Base-by-base conservation (phyloP, 148 eudicot species). In the Suaeda aralocaspica region DNA sequence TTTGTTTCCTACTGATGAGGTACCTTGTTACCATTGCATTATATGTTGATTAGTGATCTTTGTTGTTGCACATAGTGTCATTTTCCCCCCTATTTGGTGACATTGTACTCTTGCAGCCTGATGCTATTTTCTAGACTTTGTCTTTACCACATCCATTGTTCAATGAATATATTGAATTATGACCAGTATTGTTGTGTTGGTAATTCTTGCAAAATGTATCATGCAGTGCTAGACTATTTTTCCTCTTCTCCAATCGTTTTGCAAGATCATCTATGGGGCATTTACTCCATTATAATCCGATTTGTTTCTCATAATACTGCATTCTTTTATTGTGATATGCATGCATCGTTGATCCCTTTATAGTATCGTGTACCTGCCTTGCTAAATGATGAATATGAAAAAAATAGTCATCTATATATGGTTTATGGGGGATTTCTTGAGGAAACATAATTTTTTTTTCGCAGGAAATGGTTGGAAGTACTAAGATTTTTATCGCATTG, bases 1-100 rank as follows among this genome's bases (percentile, higher is more conserved):
- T 82, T 74, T 94, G 64, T 94, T 84, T 73, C 99, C 99, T 16
- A 87, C 87, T 80, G 99, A 91, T 49, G 99, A 94, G 97, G 98
- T 93, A 67, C 57, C 28, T 69, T 64, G 72, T 28, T 69, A 29
- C 44, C 30, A 19, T 29, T 44, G 60, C n/a, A 24, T 21, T 19
- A n/a, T 26, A 49, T 59, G 41, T 29, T 48, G 34, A 34, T 25
- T 13, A 31, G n/a, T 44, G 49, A 24, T 64, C 26, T n/a, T n/a
- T 50, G 5, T 11, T 59, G 55, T 28, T 59, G 5, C 21, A 48
- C 39, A 29, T 71, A 6, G 58, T 64, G 33, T 15, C 30, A 60
- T 10, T n/a, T 9, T 33, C n/a, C 14, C 33, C 31, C 3, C 8
- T 4, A 3, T 36, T 56, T 56, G 19, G 28, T 58, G n/a, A 13